Base-by-base conservation (phyloP, 2,329 filamentous ascomycete genomes). In the Exophiala bonariae region DNA sequence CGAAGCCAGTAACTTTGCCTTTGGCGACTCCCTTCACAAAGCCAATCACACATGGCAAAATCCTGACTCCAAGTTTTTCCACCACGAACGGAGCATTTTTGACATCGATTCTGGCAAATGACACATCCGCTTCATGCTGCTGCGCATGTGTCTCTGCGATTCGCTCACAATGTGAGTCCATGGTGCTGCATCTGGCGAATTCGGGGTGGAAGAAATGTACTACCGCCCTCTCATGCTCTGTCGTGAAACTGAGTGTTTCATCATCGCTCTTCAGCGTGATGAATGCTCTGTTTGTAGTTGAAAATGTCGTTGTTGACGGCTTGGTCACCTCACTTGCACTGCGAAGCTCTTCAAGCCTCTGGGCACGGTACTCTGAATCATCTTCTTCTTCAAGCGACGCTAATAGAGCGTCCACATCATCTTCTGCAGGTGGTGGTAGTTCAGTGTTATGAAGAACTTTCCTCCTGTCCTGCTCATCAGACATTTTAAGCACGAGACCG, bases 191-290 rank as follows among this genome's bases (percentile, higher is more conserved):
- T 44, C 81, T 75, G 16, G 75, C 72, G 63, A 85, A 85, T 59
- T 84, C 81, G 2, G 79, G 73, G 59, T 84, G 82, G 62, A 77
- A 80, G 63, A 85, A 85, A 61, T 85, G 81, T 18, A 84, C 76
- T 1, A 84, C 71, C 57, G 77, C 82, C 19, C 75, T 66, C 50
- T 79, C 74, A 10, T 75, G 75, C 38, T 73, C 71, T 6, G 81
- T 84, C 7, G 81, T 83, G 54, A 82, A 79, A 54, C 80, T 74
- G 61, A 85, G 74, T 33, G 83, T 64, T 10, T 70, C 63, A 61
- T 82, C 79, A 61, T 85, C 81, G 50, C 74, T 74, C 41, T 57
- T 50, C 4, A 74, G 56, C 1, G 68, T 69, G 1, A 67, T 66
- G 56, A 70, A 70, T 38, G 48, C 62, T 33, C 28, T 61, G 57